Percentiles rank a stretch among this genome's conserved stretches.
These are phyloP conservation scores for Retiboletus flavoniger DNA, from an alignment of 1,284 basidiomycete species.

Conservation along the genomic window DNA sequence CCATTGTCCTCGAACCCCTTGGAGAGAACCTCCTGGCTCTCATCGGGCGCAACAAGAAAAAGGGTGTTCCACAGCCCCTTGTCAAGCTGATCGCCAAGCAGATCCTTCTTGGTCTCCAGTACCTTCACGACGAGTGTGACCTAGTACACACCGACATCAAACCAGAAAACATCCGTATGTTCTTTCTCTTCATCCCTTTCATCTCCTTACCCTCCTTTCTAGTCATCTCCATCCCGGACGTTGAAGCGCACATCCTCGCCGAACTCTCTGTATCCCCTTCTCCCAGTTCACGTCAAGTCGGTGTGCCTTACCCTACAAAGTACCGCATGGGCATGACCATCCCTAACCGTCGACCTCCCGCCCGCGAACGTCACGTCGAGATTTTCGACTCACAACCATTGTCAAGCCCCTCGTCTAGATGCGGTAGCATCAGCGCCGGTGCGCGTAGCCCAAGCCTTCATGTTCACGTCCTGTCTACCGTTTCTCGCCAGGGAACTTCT, in stretches of 20 bases:
- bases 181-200: constrained; percentile 19
- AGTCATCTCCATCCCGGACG: constrained; percentile 78
- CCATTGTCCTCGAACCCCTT: constrained; percentile 89
- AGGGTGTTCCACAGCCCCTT: constrained; percentile 76
- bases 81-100: constrained; percentile 85
- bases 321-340: constrained; percentile 58
- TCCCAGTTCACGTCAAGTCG: constrained; percentile 69
- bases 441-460: constrained; percentile 36
- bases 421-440: constrained; percentile 41
- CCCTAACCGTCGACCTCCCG: constrained; percentile 45
- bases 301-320: constrained; percentile 57
- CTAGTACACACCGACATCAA: constrained; percentile 89
- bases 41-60: constrained; percentile 84
- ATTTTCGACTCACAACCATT: constrained; percentile 78
- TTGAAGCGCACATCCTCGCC: constrained; percentile 65
- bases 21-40: constrained; percentile 85
- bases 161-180: constrained; percentile 81
- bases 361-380: constrained; percentile 63
- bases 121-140: constrained; percentile 87
- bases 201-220: constrained; percentile 12
- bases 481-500: constrained; percentile 6
- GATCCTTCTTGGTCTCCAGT: constrained; percentile 84
- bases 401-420: constrained; percentile 54
- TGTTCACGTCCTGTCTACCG: constrained; percentile 17
- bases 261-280: constrained; percentile 65